Percentiles rank a stretch among this genome's conserved stretches.
Evolutionary conservation across 305 asterid species (phyloP).

Genomic region (Plantago coronopus): DNA sequence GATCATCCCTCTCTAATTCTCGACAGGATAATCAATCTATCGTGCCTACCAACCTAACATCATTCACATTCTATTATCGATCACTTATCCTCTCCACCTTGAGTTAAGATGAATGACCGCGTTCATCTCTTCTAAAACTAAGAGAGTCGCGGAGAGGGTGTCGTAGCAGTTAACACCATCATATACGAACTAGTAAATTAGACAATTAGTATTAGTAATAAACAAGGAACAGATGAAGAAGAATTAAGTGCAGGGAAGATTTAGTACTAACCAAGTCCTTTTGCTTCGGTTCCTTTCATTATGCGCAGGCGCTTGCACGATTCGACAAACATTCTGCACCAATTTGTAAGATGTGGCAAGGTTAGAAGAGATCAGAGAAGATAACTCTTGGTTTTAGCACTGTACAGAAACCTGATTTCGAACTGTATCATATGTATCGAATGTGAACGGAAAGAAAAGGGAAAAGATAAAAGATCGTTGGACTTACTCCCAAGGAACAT

Average conservation of each 20-base stretch:
- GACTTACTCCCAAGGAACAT: conserved; percentile 65
- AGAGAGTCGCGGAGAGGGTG: too few relatives aligned
- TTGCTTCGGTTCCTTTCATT: conserved; percentile 68
- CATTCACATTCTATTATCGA: not conserved
- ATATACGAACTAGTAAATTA: too few relatives aligned
- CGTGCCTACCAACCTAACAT: not conserved
- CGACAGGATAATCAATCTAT: not conserved
- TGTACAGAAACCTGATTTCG: too few relatives aligned
- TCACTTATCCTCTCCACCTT: not conserved
- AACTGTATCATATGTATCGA: too few relatives aligned
- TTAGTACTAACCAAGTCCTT: conserved; percentile 52
- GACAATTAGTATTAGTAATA: too few relatives aligned
- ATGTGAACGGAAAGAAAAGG: not conserved
- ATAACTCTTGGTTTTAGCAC: not conserved
- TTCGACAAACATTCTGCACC: conserved; percentile 57
- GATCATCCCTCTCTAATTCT: too few relatives aligned
- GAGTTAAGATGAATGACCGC: not conserved
- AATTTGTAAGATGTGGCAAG: not conserved
- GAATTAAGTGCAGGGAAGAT: not conserved
- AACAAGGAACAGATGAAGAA: not conserved
- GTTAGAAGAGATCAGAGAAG: not conserved
- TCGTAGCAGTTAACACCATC: too few relatives aligned
- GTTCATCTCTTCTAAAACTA: too few relatives aligned
- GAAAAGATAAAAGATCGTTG: not conserved
- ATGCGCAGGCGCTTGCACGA: conserved; percentile 76